Percentiles rank a stretch among this genome's conserved stretches.
phyloP scores from a whole-genome alignment of 1,139 yeast genomes.

The Suhomyces terraborum region DNA sequence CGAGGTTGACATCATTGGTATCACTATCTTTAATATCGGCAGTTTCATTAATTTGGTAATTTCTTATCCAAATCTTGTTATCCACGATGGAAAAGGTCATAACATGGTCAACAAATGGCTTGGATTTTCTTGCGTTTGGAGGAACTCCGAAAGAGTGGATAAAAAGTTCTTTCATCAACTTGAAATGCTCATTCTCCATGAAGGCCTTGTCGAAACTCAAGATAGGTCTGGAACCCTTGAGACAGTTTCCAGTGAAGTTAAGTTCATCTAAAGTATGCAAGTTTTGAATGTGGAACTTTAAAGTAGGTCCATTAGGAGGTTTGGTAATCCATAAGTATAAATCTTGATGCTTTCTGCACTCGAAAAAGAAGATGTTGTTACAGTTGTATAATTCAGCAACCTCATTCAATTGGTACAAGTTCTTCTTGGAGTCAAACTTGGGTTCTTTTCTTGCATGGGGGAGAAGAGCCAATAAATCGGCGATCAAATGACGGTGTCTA shows the following conservation, averaged over 20 bases:
- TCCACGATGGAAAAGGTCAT: conserved; percentile 92
- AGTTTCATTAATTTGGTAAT: conserved; percentile 86
- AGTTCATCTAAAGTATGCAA: conserved; percentile 95
- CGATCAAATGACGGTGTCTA: conserved; percentile 92
- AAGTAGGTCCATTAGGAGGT: conserved; percentile 98
- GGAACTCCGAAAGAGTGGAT: conserved; percentile 94
- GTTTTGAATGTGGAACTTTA: conserved; percentile 91
- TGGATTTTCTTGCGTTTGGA: conserved; percentile 88
- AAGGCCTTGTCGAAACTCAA: conserved; percentile 84
- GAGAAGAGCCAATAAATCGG: conserved; percentile 73
- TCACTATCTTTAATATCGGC: conserved; percentile 54
- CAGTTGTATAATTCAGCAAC: conserved; percentile 97
- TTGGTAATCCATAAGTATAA: conserved; percentile 92
- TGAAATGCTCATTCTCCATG: conserved; percentile 57
- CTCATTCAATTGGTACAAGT: conserved; percentile 85
- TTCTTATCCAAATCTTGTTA: conserved; percentile 93
- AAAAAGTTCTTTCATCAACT: conserved; percentile 81
- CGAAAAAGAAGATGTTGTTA: conserved; percentile 91
- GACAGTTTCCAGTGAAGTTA: conserved; percentile 93
- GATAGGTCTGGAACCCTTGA: conserved; percentile 95
- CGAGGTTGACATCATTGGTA: conserved; percentile 37
- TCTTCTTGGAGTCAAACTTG: conserved; percentile 90
- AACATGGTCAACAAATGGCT: conserved; percentile 95
- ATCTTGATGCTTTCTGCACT: conserved; percentile 95
- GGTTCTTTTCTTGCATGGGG: conserved; percentile 98